Base-by-base conservation (phyloP, 108 stramenopile genomes). In the Nitzschia sp. region DNA sequence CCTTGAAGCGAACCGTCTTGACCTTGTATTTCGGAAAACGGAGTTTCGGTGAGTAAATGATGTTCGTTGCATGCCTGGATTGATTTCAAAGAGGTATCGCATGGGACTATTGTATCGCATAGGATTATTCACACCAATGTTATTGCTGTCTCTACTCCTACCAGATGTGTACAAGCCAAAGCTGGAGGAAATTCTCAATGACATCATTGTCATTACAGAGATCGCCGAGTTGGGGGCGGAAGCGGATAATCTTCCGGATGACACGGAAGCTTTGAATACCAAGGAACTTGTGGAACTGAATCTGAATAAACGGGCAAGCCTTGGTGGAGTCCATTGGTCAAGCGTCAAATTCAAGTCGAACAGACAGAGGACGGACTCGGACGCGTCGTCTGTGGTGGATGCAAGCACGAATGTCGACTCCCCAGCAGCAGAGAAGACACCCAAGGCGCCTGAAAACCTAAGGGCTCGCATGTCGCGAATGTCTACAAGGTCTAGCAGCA, bases 1-100 rank as follows among this genome's bases (percentile, higher is more conserved):
- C 84, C 2, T 53, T 85, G 44, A 93, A 93, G 52, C 74, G 88
- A 45, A 87, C 88, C 3, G 34, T 80, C 1, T 52, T 90, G 30
- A 85, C 86, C 16, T 66, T 93, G 1, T 85, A 85, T 61, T 78
- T 88, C 60, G 80, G 82, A 54, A 75, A 71, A 29, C 66, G 77
- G 17, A 73, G 63, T 64, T 80, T 85, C 48, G 63, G 69, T 72
- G 28, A 44, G 80, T n/a, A n/a, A n/a, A 41, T 41, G 38, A 41
- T 41, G 38, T n/a, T n/a, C 38, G 38, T 9, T 41, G 38, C 13
- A 41, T 13, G 38, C 16, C 27, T 1, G 57, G 52, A 44, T 41
- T 76, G 13, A n/a, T n/a, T n/a, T n/a, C n/a, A n/a, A n/a, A n/a
- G 45, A 62, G 55, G 60, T 53, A 33, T 29, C 52, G 17, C 55